Base-by-base conservation (phyloP, 805 yeast genomes). In the Kazachstania psychrophila region DNA sequence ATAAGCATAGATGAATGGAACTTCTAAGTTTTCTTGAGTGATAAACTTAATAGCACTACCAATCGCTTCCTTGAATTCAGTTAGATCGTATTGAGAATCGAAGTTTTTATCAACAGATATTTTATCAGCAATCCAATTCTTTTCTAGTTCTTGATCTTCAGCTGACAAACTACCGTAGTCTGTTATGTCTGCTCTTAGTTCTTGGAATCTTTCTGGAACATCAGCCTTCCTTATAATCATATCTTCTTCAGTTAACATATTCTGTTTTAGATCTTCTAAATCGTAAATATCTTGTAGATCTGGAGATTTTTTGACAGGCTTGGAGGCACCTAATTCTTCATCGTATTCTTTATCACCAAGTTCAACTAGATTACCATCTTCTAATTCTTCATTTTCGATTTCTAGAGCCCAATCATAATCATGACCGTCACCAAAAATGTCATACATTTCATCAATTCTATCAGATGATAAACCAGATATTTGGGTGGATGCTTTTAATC, bases 371-470 rank as follows among this genome's bases (percentile, higher is more conserved):
- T 58, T 66, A 24, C 60, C 66, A 40, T 62, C 64, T 19, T 48
- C 49, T 28, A 58, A 60, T 25, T 61, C 66, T 37, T 74, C 78
- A 48, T 69, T 72, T 34, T 66, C 65, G 58, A 86, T 55, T 52
- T 86, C 96, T 38, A 92, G 67, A 10, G 98, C 98, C 97, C 98
- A 92, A 39, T 85, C 96, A 60, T 92, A 92, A 54, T 89, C 96
- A 45, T 79, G 87, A 35, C 98, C 98, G 58, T 87, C 94, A 46
- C 98, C 98, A 56, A 92, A 92, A 11, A 92, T 85, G 57, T 92
- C 98, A 52, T 78, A 87, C 54, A 92, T 73, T 60, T 89, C 96
- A 52, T 86, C 92, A 45, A 89, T 73, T 56, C 85, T 84, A 51
- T 92, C 97, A 38, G 92, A 79, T 49, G 92, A 95, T 29, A 82